Evolutionary conservation across 2,329 filamentous ascomycete genomes (phyloP).

Genomic region (Fusarium pseudograminearum): DNA sequence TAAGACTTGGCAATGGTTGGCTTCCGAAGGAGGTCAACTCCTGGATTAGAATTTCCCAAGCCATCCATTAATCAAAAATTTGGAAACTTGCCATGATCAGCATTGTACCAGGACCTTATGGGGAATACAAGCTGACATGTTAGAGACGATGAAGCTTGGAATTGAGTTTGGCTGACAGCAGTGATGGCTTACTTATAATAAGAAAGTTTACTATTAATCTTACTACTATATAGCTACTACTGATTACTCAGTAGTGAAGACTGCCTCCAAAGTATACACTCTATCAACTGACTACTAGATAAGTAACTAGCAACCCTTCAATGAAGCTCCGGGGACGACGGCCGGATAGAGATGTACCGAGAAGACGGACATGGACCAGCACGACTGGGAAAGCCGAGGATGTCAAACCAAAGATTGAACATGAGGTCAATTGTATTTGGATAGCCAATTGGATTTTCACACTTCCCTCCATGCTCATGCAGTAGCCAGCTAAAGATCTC

Average conservation of each 20-base stretch:
- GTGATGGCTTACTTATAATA: neutral
- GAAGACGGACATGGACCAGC: slow-evolving; percentile 22
- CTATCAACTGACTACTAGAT: neutral
- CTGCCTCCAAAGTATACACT: neutral
- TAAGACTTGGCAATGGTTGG: neutral
- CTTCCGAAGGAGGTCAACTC: neutral
- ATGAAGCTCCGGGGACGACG: slow-evolving; percentile 5
- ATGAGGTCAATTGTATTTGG: neutral
- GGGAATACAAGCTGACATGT: neutral
- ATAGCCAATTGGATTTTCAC: slow-evolving; percentile 2
- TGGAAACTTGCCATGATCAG: neutral
- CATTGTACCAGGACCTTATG: neutral
- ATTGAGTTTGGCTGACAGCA: neutral
- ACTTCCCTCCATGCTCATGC: neutral
- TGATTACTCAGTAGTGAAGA: too few relatives aligned
- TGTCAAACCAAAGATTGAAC: neutral
- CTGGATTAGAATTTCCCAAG: neutral
- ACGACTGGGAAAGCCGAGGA: slow-evolving; percentile 3
- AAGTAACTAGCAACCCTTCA: too few relatives aligned
- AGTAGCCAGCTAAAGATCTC: slow-evolving; percentile 13
- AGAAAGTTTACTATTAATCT: neutral
- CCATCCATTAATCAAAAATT: neutral
- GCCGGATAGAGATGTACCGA: neutral
- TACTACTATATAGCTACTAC: neutral
- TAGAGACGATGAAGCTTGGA: neutral